Base-by-base conservation (phyloP, 2,329 filamentous ascomycete genomes). In the Nemania serpens region DNA sequence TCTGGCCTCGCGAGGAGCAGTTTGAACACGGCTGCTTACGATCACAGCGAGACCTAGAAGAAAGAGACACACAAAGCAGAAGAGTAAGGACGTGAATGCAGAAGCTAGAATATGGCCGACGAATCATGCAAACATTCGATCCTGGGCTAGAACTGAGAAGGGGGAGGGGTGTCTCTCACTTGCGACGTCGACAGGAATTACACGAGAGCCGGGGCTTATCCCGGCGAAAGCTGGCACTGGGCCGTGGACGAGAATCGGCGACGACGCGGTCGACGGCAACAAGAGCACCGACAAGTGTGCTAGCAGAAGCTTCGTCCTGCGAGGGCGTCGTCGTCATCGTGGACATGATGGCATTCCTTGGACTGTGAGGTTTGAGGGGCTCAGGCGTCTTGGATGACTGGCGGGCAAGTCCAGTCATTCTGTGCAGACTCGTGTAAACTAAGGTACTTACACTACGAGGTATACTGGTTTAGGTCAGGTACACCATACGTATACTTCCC, bases 201-300 rank as follows among this genome's bases (percentile, higher is more conserved):
- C 39, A 55, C 22, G 51, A 55, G 17, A 55, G 51, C 25, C n/a
- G 51, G 7, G 39, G 39, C 22, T 55, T 55, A 3, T 55, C 51
- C 2, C 51, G 51, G 7, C 51, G 48, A 12, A 18, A 50, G 13
- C 33, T 37, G 15, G 25, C 46, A 11, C 42, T 29, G 15, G 11
- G 45, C 6, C 12, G 45, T 29, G 25, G n/a, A 6, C 15, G 34
- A 7, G 20, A 34, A 11, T 29, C 12, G 9, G 20, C 6, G 39
- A 3, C n/a, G 36, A 15, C 17, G 15, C n/a, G 33, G n/a, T 20
- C 15, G 18, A n/a, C 36, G 36, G 15, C 15, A 10, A 39, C 36
- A 10, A 3, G 36, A 39, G 4, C 36, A n/a, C 4, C 36, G 15
- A n/a, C 36, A 10, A 39, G 36, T 5, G 36, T 10, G 15, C 36